phyloP scores from a whole-genome alignment of 768 basidiomycete species.

The Termitomyces sp. region DNA sequence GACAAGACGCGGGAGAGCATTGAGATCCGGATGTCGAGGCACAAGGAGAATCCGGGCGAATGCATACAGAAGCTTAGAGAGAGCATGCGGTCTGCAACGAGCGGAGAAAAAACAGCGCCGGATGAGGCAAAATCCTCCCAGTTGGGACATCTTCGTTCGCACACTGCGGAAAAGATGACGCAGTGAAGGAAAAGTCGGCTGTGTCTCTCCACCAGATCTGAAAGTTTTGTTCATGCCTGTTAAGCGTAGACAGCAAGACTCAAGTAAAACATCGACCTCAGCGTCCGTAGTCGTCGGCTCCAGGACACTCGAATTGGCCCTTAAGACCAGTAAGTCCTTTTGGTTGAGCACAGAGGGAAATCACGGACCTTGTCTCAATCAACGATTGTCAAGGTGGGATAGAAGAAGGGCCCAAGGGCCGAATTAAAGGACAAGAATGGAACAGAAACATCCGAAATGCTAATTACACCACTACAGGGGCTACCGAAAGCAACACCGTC shows the following conservation, averaged over 20 bases:
- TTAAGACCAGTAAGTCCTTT: not conserved
- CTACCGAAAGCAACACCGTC: not conserved
- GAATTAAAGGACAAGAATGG: not conserved
- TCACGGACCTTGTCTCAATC: constrained; percentile 7
- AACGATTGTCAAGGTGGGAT: not conserved
- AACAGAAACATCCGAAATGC: not conserved
- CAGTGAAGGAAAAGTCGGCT: not conserved
- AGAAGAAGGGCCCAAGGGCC: not conserved
- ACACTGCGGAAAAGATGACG: constrained; percentile 4
- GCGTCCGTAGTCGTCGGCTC: not conserved
- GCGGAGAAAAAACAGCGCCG: not conserved
- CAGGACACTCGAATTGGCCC: too few relatives aligned
- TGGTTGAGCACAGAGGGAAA: not conserved
- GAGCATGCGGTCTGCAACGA: constrained; percentile 5
- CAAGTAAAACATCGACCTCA: not conserved
- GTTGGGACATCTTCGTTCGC: not conserved
- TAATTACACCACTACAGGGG: constrained; percentile 3
- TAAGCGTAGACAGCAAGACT: too few relatives aligned
- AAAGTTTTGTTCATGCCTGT: too few relatives aligned
- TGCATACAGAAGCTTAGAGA: not conserved
- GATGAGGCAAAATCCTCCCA: constrained; percentile 3
- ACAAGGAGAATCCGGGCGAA: not conserved
- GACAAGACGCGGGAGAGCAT: not conserved
- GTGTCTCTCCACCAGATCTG: not conserved
- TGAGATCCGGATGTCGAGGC: constrained; percentile 6